Percentiles rank a stretch among this genome's conserved stretches.
Evolutionary conservation across 2,329 filamentous ascomycete species (phyloP).

Genomic region (Didymella lethalis): DNA sequence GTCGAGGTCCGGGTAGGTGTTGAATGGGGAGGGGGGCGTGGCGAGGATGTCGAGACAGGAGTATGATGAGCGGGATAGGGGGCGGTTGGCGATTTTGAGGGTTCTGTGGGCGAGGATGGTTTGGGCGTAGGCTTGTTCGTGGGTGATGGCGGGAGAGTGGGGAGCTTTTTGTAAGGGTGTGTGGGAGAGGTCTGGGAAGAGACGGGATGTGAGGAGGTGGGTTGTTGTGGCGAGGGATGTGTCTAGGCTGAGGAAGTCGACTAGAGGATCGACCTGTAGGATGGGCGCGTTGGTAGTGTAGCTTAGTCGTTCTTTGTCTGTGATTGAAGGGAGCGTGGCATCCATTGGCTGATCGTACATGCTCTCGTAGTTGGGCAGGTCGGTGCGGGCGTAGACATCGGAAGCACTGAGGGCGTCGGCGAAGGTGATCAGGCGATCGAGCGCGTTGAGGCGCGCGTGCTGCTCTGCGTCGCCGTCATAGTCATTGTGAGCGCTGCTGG

Average conservation of each 20-base stretch:
- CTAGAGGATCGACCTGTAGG: conserved; percentile 59
- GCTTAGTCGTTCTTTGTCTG: conserved; percentile 61
- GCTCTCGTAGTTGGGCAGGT: conserved; percentile 52
- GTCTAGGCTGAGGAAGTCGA: conserved; percentile 56
- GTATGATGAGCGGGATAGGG: conserved; percentile 53
- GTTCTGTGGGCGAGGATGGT: conserved; percentile 35
- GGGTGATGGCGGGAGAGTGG: background rate
- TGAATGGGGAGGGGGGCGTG: conserved; percentile 25
- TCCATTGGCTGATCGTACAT: conserved; percentile 63
- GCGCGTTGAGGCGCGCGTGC: conserved; percentile 28
- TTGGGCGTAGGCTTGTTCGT: conserved; percentile 32
- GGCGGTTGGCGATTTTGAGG: conserved; percentile 34
- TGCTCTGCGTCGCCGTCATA: background rate
- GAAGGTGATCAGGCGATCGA: conserved; percentile 63
- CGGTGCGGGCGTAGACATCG: conserved; percentile 66
- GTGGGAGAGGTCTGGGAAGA: conserved; percentile 14
- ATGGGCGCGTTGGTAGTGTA: conserved; percentile 64
- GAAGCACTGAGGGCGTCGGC: conserved; percentile 69
- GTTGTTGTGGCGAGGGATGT: conserved; percentile 43
- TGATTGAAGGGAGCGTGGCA: conserved; percentile 66
- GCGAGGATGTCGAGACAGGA: conserved; percentile 61
- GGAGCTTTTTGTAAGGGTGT: background rate
- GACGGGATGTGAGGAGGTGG: conserved; percentile 31
- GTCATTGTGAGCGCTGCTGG: conserved; percentile 44
- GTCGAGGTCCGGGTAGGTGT: conserved; percentile 40